phyloP scores from a whole-genome alignment of 176 grass and related monocot genomes.

The Thalia dealbata region DNA sequence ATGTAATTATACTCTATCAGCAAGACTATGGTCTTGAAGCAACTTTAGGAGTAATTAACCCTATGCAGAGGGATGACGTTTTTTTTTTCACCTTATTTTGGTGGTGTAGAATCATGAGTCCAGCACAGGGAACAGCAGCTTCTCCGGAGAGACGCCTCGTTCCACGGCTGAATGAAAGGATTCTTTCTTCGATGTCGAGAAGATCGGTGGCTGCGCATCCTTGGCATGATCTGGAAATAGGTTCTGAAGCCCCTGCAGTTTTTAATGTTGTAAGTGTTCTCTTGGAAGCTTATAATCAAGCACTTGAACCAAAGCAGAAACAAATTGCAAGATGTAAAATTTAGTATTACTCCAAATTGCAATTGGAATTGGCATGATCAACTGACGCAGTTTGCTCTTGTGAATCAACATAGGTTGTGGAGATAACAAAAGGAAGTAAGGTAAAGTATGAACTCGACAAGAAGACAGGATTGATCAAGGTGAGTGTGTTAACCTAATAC shows the following conservation, averaged over 20 bases:
- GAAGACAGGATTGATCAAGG: constrained; percentile 90
- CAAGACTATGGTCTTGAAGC: too few species aligned
- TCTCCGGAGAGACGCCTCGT: constrained; percentile 13
- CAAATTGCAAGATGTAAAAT: background rate
- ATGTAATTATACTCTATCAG: too few species aligned
- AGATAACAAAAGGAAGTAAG: constrained; percentile 94
- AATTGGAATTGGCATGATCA: too few species aligned
- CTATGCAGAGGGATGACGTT: background rate
- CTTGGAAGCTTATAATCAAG: background rate
- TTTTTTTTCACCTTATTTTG: background rate
- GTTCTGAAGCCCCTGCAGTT: constrained; percentile 69
- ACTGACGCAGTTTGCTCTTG: background rate
- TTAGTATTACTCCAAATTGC: background rate
- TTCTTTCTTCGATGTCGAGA: constrained; percentile 68
- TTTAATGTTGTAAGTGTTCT: constrained; percentile 81
- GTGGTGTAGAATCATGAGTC: constrained; percentile 24
- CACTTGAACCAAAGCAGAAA: background rate
- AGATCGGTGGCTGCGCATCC: constrained; percentile 80
- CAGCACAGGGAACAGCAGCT: constrained; percentile 18
- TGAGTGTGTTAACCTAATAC: background rate
- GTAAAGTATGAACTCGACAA: constrained; percentile 99
- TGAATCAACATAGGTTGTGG: constrained; percentile 47
- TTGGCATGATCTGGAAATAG: constrained; percentile 90
- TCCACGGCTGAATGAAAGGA: constrained; percentile 78
- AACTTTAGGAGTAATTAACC: too few species aligned